Conservation (phyloP, 805 yeast genomes). For the Myxozyma neotropica region DNA sequence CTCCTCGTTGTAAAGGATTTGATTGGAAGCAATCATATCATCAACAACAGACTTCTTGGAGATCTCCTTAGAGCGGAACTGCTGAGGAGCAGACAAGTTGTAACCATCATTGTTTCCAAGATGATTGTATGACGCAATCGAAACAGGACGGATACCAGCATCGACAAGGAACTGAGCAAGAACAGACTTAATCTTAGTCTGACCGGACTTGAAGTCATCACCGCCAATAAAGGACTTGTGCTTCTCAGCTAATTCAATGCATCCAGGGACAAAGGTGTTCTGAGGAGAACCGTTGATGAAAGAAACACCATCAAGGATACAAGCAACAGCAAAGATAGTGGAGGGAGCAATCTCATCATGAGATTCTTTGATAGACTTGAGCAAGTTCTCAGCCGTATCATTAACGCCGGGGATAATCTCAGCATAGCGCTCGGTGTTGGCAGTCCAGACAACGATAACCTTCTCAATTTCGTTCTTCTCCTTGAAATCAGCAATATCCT, state of each 20-base stretch:
- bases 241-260: constrained; percentile 82
- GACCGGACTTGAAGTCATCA: constrained; percentile 96
- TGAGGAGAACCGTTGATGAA: constrained; percentile 97
- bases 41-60: constrained; percentile 91
- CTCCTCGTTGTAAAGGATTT: constrained; percentile 79
- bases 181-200: constrained; percentile 94
- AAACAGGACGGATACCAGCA: constrained; percentile 93
- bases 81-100: constrained; percentile 87
- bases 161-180: constrained; percentile 94
- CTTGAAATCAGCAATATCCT: constrained; percentile 80
- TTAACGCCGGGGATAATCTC: constrained; percentile 77
- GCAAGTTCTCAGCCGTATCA: constrained; percentile 80
- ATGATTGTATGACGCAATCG: constrained; percentile 95
- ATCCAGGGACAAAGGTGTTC: constrained; percentile 96
- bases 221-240: constrained; percentile 84
- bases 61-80: constrained; percentile 93
- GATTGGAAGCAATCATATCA: constrained; percentile 87
- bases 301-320: constrained; percentile 83
- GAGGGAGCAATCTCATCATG: constrained; percentile 89
- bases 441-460: constrained; percentile 93
- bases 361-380: constrained; percentile 71
- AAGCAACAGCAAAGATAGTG: constrained; percentile 91
- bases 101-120: constrained; percentile 95
- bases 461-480: constrained; percentile 71
- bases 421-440: constrained; percentile 92